Percentiles rank a stretch among this genome's conserved stretches.
These are phyloP conservation scores for Limnanthes douglasii DNA, from an alignment of 345 rosid genomes.

Conservation along the genomic window DNA sequence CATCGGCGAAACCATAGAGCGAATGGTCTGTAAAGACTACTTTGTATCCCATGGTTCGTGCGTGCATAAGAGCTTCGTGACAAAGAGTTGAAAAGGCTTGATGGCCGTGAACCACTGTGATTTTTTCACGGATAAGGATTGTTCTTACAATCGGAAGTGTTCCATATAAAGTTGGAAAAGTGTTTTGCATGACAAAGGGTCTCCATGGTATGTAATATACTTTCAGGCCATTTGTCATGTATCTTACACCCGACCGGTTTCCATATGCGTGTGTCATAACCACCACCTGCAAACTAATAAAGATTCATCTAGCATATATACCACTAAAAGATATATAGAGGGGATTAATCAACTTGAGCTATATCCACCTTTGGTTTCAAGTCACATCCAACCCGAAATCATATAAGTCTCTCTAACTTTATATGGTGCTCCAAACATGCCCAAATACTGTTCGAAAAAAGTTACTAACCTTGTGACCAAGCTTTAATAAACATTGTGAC, in stretches of 20 bases:
- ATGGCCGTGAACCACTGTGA: conserved; percentile 85
- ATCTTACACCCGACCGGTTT: conserved; percentile 71
- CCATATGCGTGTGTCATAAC: conserved; percentile 97
- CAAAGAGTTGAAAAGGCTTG: conserved; percentile 97
- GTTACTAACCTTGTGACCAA: conserved; percentile 75
- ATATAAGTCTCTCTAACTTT: not conserved
- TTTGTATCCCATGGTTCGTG: conserved; percentile 82
- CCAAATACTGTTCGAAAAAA: not conserved
- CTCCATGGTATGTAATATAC: conserved; percentile 86
- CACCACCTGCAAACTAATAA: conserved; percentile 44
- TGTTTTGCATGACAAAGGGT: conserved; percentile 74
- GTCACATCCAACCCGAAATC: not conserved
- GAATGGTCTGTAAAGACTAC: conserved; percentile 94
- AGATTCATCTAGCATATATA: not conserved
- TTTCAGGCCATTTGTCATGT: conserved; percentile 86
- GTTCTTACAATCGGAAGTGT: conserved; percentile 73
- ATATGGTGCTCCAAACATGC: no score
- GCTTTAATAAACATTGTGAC: conserved; percentile 81
- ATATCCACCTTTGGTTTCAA: not conserved
- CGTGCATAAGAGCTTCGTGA: conserved; percentile 93
- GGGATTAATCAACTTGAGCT: not conserved
- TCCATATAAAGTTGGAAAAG: conserved; percentile 71
- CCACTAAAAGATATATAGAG: not conserved
- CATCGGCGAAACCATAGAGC: conserved; percentile 84
- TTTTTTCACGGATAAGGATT: conserved; percentile 65